phyloP scores from a whole-genome alignment of 2,329 filamentous ascomycete species.

The Exophiala aquamarina region DNA sequence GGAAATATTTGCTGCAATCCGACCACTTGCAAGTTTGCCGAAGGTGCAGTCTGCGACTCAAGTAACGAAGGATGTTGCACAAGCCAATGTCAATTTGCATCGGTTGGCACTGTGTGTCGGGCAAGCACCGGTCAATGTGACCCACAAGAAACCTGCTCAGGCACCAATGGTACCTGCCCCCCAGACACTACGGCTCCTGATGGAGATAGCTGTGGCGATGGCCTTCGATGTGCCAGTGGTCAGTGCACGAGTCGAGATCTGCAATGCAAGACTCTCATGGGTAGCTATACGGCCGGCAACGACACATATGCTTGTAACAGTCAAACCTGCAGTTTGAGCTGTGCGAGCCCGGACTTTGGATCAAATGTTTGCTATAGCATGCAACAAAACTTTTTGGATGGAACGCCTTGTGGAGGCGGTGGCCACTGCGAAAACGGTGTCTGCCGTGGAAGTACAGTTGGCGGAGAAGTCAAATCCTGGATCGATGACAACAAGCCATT shows the following conservation, averaged over 20 bases:
- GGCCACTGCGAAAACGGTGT: slow-evolving; percentile 76
- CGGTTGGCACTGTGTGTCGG: slow-evolving; percentile 73
- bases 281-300: slow-evolving; percentile 69
- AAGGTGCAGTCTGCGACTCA: slow-evolving; percentile 70
- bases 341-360: slow-evolving; percentile 68
- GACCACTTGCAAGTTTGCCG: slow-evolving; percentile 79
- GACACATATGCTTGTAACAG: slow-evolving; percentile 77
- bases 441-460: slow-evolving; percentile 70
- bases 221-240: slow-evolving; percentile 79
- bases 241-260: slow-evolving; percentile 90
- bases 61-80: slow-evolving; percentile 49
- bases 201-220: slow-evolving; percentile 68
- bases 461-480: slow-evolving; percentile 72
- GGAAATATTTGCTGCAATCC: slow-evolving; percentile 81
- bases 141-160: slow-evolving; percentile 78
- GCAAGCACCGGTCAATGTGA: slow-evolving; percentile 79
- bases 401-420: slow-evolving; percentile 78
- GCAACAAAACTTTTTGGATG: slow-evolving; percentile 91
- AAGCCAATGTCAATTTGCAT: slow-evolving; percentile 42
- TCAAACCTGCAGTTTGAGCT: slow-evolving; percentile 73
- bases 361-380: slow-evolving; percentile 68
- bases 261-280: slow-evolving; percentile 85
- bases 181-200: slow-evolving; percentile 68
- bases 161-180: slow-evolving; percentile 71
- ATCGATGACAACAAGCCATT: slow-evolving; percentile 74